Conservation (phyloP, 768 basidiomycete genomes). For the Phanerochaete sordida region DNA sequence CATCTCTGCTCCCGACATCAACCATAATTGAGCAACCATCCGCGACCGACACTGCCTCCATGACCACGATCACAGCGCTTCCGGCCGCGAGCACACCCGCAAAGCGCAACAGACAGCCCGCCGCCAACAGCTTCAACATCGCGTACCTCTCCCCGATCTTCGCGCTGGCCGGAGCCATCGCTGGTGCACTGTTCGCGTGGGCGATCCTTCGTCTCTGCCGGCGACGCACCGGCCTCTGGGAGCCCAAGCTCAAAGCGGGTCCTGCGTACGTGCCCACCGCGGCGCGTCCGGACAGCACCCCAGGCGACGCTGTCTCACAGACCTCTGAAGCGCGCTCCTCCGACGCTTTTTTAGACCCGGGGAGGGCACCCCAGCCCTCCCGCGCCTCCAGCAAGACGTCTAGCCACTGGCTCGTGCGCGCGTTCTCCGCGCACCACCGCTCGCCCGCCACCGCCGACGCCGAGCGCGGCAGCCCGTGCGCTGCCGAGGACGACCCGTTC, state of each 20-base stretch:
- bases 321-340: too few relatives aligned
- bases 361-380: not conserved
- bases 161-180: slow-evolving; percentile 19
- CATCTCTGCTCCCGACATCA: not conserved
- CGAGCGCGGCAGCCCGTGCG: not conserved
- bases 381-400: not conserved
- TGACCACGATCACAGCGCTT: slow-evolving; percentile 22
- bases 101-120: not conserved
- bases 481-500: slow-evolving; percentile 13
- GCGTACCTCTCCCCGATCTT: slow-evolving; percentile 29
- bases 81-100: slow-evolving; percentile 20
- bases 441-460: not conserved
- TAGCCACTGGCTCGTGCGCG: slow-evolving; percentile 15
- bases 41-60: not conserved
- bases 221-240: not conserved
- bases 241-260: slow-evolving; percentile 21
- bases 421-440: slow-evolving; percentile 6
- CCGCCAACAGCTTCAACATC: slow-evolving; percentile 16
- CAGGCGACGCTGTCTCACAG: too few relatives aligned
- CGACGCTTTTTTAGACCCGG: slow-evolving; percentile 6
- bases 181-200: slow-evolving; percentile 22
- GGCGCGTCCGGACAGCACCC: not conserved
- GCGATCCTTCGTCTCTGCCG: slow-evolving; percentile 17
- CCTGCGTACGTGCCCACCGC: slow-evolving; percentile 24
- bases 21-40: not conserved